Base-by-base conservation (phyloP, 495 filamentous ascomycete species). In the Annulohypoxylon stygium region DNA sequence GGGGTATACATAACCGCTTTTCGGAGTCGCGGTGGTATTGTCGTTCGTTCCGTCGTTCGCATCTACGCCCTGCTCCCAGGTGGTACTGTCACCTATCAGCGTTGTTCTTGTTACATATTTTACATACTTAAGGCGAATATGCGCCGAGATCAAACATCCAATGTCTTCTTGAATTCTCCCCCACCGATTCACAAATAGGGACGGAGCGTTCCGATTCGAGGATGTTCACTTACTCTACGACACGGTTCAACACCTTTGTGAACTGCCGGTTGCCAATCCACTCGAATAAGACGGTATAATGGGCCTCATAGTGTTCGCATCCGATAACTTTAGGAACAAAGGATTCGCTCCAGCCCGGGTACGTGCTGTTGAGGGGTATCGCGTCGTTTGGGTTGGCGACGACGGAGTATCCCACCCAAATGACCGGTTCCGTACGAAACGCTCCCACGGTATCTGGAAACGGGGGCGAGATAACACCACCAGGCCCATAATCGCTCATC, bases 261-360 rank as follows among this genome's bases (percentile, higher is more conserved):
- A 57, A 30, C 51, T 80, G 81, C 8, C 58, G 47, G 11, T 69
- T 72, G 3, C 75, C 70, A 8, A 78, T 78, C 71, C 76, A 78
- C 70, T 79, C 78, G 65, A 82, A 76, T 12, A 18, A 18, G 36
- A 81, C 79, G 4, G 64, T 77, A 69, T 83, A 82, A 53, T 70
- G 61, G 2, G 81, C 68, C 61, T 81, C 79, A 67, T 80, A 80
- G 66, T 83, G 76, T 62, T 82, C 81, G 62, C 80, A 83, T 14
- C 71, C 81, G 37, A 83, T 78, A 2, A 81, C 69, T 58, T 81
- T 79, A n/a, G 80, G 79, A 23, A 77, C 67, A 47, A 80, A 82
- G 20, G 78, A 66, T 0, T 73, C 66, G 4, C 63, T 67, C 76
- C 77, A 80, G 8, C 63, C 68, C 0, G 80, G 72, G 23, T 65